These are phyloP conservation scores for Dactylellina sp. DNA, from an alignment of 2,329 filamentous ascomycete genomes.

Conservation along the genomic window DNA sequence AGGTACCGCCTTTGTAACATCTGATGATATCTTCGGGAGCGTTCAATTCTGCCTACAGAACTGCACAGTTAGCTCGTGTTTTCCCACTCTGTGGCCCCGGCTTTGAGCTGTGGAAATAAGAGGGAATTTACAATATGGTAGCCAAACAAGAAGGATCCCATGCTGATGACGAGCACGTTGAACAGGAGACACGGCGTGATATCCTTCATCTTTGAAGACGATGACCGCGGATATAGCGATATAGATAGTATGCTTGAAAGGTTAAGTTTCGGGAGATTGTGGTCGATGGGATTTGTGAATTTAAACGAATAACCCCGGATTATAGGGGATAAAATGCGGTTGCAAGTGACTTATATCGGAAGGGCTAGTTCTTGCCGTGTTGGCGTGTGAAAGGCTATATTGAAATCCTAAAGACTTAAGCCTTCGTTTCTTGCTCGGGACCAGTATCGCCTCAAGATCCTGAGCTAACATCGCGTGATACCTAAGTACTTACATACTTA, in stretches of 20 bases:
- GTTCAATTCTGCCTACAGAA: conserved; percentile 86
- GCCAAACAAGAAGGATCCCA: conserved; percentile 93
- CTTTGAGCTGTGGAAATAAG: not conserved
- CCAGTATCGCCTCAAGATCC: too few species aligned
- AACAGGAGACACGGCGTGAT: conserved; percentile 82
- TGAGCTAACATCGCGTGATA: too few species aligned
- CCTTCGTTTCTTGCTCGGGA: too few species aligned
- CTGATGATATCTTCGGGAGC: conserved; percentile 93
- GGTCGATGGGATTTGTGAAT: not conserved
- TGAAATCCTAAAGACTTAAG: too few species aligned
- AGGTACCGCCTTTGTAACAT: conserved; percentile 70
- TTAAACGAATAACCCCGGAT: not conserved
- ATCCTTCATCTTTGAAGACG: conserved; percentile 50
- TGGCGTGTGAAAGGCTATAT: too few species aligned
- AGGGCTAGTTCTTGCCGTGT: too few species aligned
- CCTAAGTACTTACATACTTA: too few species aligned
- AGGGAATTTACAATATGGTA: conserved; percentile 79
- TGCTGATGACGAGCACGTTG: conserved; percentile 78
- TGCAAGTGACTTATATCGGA: too few species aligned
- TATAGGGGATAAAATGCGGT: too few species aligned
- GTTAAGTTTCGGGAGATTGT: not conserved
- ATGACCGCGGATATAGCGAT: too few species aligned
- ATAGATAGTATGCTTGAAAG: not conserved
- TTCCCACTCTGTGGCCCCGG: too few species aligned
- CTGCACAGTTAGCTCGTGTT: not conserved